phyloP scores from a whole-genome alignment of 1,284 basidiomycete genomes.

The Lentinula novae-zelandiae region DNA sequence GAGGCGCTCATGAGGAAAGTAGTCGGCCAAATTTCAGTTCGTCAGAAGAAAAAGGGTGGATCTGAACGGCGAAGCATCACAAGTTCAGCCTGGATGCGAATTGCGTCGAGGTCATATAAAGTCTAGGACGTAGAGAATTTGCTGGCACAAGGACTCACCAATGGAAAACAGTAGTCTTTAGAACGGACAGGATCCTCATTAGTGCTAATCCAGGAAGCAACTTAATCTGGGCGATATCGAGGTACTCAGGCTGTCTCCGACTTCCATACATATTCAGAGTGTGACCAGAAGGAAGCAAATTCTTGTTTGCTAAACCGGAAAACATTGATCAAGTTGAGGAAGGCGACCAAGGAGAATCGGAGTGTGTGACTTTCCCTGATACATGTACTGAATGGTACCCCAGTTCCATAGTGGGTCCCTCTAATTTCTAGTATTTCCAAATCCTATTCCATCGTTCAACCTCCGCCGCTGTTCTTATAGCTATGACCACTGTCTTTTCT shows the following conservation, averaged over 20 bases:
- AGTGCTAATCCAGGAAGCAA: constrained; percentile 15
- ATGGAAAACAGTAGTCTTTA: constrained; percentile 8
- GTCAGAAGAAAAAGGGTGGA: background rate
- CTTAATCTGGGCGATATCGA: constrained; percentile 18
- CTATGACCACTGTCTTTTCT: too few relatives aligned
- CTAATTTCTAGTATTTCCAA: too few relatives aligned
- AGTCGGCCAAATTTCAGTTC: constrained; percentile 10
- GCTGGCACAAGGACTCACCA: background rate
- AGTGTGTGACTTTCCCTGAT: too few relatives aligned
- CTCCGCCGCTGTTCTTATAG: too few relatives aligned
- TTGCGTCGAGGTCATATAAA: background rate
- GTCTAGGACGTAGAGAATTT: background rate
- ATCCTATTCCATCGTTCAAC: too few relatives aligned
- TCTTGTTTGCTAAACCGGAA: too few relatives aligned
- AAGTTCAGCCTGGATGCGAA: constrained; percentile 2
- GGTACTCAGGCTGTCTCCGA: background rate
- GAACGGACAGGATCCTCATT: background rate
- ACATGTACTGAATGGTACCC: too few relatives aligned
- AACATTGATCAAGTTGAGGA: too few relatives aligned
- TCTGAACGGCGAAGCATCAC: constrained; percentile 10
- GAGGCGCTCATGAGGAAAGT: background rate
- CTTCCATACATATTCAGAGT: too few relatives aligned
- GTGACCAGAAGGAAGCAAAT: too few relatives aligned
- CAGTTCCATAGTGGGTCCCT: too few relatives aligned
- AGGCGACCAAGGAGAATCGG: background rate